Conservation (phyloP, 495 filamentous ascomycete species). For the Penicillium subrubescens region DNA sequence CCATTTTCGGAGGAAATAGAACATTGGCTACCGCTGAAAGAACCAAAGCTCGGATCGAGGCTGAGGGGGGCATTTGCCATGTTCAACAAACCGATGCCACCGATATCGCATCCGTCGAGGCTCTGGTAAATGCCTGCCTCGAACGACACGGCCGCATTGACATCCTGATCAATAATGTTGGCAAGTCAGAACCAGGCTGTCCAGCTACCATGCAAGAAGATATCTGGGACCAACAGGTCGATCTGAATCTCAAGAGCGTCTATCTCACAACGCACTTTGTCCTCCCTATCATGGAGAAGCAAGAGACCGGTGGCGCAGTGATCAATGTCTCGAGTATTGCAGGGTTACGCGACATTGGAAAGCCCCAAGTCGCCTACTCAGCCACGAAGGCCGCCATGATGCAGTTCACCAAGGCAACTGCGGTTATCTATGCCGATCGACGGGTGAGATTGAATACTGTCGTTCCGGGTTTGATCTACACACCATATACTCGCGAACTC, state of each 20-base stretch:
- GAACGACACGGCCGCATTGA: conserved; percentile 53
- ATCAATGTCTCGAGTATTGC: background rate
- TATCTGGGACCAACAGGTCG: conserved; percentile 51
- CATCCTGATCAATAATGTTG: conserved; percentile 59
- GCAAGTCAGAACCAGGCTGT: conserved; percentile 48
- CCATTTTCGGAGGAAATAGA: conserved; percentile 50
- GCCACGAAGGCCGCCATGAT: conserved; percentile 54
- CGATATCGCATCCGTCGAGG: conserved; percentile 36
- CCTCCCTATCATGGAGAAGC: conserved; percentile 53
- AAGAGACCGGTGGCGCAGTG: conserved; percentile 38
- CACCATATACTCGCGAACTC: conserved; percentile 46
- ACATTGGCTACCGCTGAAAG: conserved; percentile 35
- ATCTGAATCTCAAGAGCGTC: conserved; percentile 55
- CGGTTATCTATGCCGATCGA: conserved; percentile 50
- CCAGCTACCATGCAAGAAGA: conserved; percentile 51
- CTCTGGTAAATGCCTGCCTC: conserved; percentile 49
- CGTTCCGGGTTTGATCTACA: conserved; percentile 54
- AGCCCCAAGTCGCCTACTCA: conserved; percentile 54
- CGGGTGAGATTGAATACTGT: conserved; percentile 55
- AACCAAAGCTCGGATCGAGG: conserved; percentile 33
- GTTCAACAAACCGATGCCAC: conserved; percentile 50
- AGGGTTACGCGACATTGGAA: conserved; percentile 54
- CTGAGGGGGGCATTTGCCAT: conserved; percentile 29
- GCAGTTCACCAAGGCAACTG: conserved; percentile 51
- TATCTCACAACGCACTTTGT: conserved; percentile 51